These are phyloP conservation scores for Scedosporium aurantiacum DNA, from an alignment of 2,329 filamentous ascomycete genomes.

Conservation along the genomic window DNA sequence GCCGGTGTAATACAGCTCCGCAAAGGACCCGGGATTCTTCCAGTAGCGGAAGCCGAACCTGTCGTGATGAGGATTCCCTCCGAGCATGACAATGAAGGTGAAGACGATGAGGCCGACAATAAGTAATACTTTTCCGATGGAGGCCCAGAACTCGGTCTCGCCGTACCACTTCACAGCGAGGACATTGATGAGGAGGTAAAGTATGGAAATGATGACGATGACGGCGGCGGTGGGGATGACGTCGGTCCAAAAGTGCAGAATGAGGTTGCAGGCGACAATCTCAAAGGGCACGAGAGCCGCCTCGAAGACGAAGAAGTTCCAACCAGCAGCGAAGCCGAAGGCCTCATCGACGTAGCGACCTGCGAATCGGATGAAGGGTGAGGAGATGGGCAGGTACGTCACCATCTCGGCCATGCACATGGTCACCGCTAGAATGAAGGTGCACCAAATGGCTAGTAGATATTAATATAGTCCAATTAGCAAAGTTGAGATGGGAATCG, in stretches of 20 bases:
- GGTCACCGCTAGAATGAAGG: conserved; percentile 48
- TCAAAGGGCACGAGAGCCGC: conserved; percentile 58
- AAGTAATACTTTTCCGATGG: conserved; percentile 60
- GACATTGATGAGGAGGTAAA: conserved; percentile 51
- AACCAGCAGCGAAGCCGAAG: conserved; percentile 61
- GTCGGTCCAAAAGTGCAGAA: conserved; percentile 54
- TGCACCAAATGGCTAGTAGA: conserved; percentile 39
- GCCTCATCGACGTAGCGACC: conserved; percentile 66
- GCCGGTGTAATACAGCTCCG: conserved; percentile 52
- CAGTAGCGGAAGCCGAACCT: conserved; percentile 61
- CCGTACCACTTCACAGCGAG: conserved; percentile 66
- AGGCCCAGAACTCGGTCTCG: conserved; percentile 66
- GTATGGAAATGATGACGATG: conserved; percentile 40
- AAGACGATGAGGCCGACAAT: conserved; percentile 62
- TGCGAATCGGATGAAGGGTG: conserved; percentile 68
- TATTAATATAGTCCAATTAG: conserved; percentile 9
- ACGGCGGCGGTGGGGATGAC: conserved; percentile 47
- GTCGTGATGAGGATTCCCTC: conserved; percentile 64
- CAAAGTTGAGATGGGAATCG: background rate
- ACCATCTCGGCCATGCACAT: conserved; percentile 65
- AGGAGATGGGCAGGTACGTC: conserved; percentile 64
- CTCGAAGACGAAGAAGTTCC: conserved; percentile 65
- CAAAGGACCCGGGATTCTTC: conserved; percentile 59
- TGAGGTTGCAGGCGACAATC: conserved; percentile 52
- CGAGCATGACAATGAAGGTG: conserved; percentile 75